A percentile compares a stretch with the other conserved stretches of the same genome.
Conservation (phyloP, 768 basidiomycete genomes). For the Mycena filopes region DNA sequence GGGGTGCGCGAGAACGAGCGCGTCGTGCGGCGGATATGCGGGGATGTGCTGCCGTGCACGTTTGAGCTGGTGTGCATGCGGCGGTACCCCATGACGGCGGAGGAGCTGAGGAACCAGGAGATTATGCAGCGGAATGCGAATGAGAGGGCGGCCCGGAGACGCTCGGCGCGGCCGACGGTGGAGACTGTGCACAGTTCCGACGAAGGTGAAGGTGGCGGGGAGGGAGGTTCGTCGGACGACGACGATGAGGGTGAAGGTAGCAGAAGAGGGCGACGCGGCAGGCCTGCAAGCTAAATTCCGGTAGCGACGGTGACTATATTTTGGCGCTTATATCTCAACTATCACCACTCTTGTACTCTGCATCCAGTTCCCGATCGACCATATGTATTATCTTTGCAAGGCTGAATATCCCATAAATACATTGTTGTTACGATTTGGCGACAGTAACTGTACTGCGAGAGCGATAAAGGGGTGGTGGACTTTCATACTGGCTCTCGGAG, state of each 20-base stretch:
- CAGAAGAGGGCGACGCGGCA: conserved; percentile 12
- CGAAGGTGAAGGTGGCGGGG: conserved; percentile 6
- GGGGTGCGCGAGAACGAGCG: conserved; percentile 63
- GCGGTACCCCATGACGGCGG: conserved; percentile 57
- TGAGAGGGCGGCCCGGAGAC: conserved; percentile 36
- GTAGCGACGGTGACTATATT: neutral
- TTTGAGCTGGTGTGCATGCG: conserved; percentile 66
- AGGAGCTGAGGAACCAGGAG: conserved; percentile 62
- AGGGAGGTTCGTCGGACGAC: conserved; percentile 10
- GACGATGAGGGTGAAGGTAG: neutral
- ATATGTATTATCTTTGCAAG: conserved; percentile 7
- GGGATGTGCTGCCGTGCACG: conserved; percentile 64
- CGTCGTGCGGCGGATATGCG: conserved; percentile 55
- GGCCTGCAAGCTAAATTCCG: neutral
- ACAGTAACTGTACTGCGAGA: neutral
- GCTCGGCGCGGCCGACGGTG: conserved; percentile 21
- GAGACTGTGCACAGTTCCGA: conserved; percentile 22
- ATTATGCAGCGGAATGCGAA: conserved; percentile 44
- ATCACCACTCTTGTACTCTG: conserved; percentile 24
- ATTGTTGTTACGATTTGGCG: neutral
- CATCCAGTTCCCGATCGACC: conserved; percentile 1
- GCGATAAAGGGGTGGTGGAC: conserved; percentile 16
- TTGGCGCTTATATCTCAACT: conserved; percentile 21
- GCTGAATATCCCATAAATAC: neutral
- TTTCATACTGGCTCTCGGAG: neutral